Percentiles rank a stretch among this genome's conserved stretches.
These are phyloP conservation scores for Neurospora tetraspora DNA, from an alignment of 495 filamentous ascomycete species.

Conservation along the genomic window DNA sequence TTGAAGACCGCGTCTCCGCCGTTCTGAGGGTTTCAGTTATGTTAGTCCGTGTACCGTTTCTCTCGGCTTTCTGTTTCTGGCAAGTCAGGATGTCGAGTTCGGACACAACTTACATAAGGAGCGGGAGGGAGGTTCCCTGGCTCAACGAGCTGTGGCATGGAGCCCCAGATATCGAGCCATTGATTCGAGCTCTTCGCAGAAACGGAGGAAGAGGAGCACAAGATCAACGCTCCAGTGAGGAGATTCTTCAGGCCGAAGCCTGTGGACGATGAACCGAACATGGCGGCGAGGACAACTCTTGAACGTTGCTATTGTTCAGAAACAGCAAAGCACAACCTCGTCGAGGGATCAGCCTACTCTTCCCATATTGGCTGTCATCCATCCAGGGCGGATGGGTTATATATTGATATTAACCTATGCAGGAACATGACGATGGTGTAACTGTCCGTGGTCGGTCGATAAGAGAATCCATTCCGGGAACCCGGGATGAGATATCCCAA, in stretches of 20 bases:
- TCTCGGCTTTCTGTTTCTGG: neutral
- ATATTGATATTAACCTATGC: conserved; percentile 3
- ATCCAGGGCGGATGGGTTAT: neutral
- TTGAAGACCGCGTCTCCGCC: conserved; percentile 16
- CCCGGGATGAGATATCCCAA: conserved; percentile 7
- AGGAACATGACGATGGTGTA: conserved; percentile 8
- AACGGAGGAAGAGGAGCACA: conserved; percentile 2
- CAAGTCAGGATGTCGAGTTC: neutral
- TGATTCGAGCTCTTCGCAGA: conserved; percentile 20
- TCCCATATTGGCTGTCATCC: neutral
- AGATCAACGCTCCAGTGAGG: conserved; percentile 9
- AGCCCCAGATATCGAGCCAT: conserved; percentile 49
- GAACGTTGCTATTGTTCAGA: neutral
- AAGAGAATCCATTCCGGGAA: conserved; percentile 1
- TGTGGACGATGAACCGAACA: neutral
- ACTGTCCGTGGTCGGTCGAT: neutral
- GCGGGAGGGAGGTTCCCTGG: conserved; percentile 40
- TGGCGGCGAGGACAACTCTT: neutral
- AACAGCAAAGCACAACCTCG: neutral
- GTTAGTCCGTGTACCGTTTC: neutral
- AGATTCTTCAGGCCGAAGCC: conserved; percentile 8
- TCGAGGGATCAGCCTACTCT: neutral
- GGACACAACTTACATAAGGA: conserved; percentile 39
- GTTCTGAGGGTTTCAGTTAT: conserved; percentile 11
- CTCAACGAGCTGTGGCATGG: conserved; percentile 51